Conservation (phyloP, 1,139 yeast genomes). For the Yamadazyma membranifaciens region DNA sequence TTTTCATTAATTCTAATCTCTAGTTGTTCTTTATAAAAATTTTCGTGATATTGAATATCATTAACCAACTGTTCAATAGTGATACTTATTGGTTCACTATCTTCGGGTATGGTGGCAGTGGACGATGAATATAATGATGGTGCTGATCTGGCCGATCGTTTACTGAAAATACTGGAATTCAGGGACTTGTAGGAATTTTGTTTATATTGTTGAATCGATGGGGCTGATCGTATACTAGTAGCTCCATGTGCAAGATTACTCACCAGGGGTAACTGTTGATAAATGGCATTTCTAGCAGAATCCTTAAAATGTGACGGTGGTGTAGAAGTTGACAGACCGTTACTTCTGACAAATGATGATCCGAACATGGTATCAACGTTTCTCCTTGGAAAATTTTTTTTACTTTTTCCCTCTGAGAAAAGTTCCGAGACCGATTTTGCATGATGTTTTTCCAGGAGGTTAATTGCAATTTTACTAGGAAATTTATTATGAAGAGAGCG, state of each 20-base stretch:
- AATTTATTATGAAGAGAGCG: neutral
- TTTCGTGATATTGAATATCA: slow-evolving; percentile 43
- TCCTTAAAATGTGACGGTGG: slow-evolving; percentile 44
- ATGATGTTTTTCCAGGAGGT: neutral
- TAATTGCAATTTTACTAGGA: neutral
- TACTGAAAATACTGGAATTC: slow-evolving; percentile 36
- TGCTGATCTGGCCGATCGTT: slow-evolving; percentile 42
- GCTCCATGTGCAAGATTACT: slow-evolving; percentile 21
- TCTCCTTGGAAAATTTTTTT: slow-evolving; percentile 12
- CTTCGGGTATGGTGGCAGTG: slow-evolving; percentile 50
- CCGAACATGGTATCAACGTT: slow-evolving; percentile 32
- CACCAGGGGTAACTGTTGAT: slow-evolving; percentile 40
- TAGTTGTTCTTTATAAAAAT: slow-evolving; percentile 23
- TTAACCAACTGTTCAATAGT: slow-evolving; percentile 47
- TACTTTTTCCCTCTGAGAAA: neutral
- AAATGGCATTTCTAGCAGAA: slow-evolving; percentile 46
- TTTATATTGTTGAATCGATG: slow-evolving; percentile 16
- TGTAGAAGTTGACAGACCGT: slow-evolving; percentile 29
- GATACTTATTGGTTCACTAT: slow-evolving; percentile 41
- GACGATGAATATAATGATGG: slow-evolving; percentile 44
- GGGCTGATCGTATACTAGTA: slow-evolving; percentile 19
- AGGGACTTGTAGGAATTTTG: slow-evolving; percentile 22
- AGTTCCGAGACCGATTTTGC: neutral
- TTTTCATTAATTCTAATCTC: slow-evolving; percentile 8
- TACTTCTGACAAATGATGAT: slow-evolving; percentile 34